Evolutionary conservation across 768 basidiomycete species (phyloP).

Genomic region (Guyanaporus albipodus): DNA sequence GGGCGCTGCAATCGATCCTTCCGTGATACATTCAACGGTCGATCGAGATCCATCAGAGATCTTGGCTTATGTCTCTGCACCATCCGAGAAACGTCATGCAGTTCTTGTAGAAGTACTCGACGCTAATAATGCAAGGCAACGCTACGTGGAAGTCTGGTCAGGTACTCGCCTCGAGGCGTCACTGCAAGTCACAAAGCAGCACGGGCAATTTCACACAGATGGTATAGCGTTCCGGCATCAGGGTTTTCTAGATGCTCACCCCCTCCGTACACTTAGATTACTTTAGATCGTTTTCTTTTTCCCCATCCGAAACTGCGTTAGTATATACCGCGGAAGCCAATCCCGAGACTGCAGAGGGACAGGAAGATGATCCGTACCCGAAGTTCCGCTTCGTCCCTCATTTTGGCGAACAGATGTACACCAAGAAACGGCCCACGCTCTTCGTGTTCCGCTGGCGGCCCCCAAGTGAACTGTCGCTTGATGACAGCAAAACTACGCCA

Average conservation of each 20-base stretch:
- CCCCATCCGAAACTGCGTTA: slow-evolving; percentile 47
- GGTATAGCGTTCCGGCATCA: too few relatives aligned
- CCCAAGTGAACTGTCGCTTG: too few relatives aligned
- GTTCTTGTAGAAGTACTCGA: slow-evolving; percentile 40
- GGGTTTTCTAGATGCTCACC: background rate
- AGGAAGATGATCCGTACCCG: slow-evolving; percentile 26
- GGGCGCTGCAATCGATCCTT: slow-evolving; percentile 8
- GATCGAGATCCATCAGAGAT: slow-evolving; percentile 32
- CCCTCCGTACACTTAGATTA: slow-evolving; percentile 38
- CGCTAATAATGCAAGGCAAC: slow-evolving; percentile 32
- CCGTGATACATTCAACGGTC: slow-evolving; percentile 11
- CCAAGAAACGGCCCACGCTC: slow-evolving; percentile 48
- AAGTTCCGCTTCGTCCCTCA: slow-evolving; percentile 55
- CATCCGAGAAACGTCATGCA: slow-evolving; percentile 39
- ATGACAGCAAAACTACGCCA: slow-evolving; percentile 5
- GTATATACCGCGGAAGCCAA: slow-evolving; percentile 62
- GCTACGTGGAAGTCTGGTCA: slow-evolving; percentile 60
- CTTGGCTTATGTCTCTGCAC: slow-evolving; percentile 40
- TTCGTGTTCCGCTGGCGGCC: slow-evolving; percentile 52
- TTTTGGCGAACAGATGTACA: slow-evolving; percentile 60
- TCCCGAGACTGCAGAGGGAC: slow-evolving; percentile 11
- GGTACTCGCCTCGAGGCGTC: slow-evolving; percentile 41
- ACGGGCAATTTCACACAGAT: slow-evolving; percentile 60
- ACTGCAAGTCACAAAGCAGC: slow-evolving; percentile 53
- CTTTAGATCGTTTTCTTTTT: slow-evolving; percentile 50